phyloP scores from a whole-genome alignment of 1,284 basidiomycete genomes.

The Papiliotrema nemorosa region DNA sequence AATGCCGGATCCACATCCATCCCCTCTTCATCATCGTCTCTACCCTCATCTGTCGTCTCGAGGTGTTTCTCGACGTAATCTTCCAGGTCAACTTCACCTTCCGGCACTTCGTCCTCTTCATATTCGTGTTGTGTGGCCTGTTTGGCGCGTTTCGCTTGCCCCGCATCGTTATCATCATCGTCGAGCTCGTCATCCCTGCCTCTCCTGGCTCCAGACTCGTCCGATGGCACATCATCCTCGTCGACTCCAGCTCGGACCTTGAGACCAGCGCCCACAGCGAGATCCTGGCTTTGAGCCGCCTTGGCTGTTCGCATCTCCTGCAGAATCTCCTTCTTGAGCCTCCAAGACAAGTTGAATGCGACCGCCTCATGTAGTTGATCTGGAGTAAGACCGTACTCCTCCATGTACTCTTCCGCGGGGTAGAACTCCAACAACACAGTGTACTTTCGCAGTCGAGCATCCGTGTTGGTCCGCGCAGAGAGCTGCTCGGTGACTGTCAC shows the following conservation, averaged over 20 bases:
- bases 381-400: constrained; percentile 78
- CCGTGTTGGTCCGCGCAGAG: constrained; percentile 57
- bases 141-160: constrained; percentile 59
- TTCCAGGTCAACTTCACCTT: constrained; percentile 56
- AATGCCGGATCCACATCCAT: constrained; percentile 51
- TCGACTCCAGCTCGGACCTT: constrained; percentile 50
- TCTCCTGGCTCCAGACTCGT: constrained; percentile 47
- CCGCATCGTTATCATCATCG: constrained; percentile 73
- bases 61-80: constrained; percentile 65
- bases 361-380: constrained; percentile 72
- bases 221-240: constrained; percentile 50
- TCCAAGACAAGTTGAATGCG: constrained; percentile 72
- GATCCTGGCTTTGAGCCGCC: constrained; percentile 75
- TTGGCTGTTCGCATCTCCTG: constrained; percentile 82
- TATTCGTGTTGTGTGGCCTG: constrained; percentile 70
- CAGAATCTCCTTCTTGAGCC: constrained; percentile 80
- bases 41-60: constrained; percentile 42
- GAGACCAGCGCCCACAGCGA: constrained; percentile 78
- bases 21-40: constrained; percentile 46
- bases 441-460: constrained; percentile 71
- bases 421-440: constrained; percentile 81
- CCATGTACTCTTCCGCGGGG: constrained; percentile 75
- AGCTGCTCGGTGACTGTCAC: constrained; percentile 80
- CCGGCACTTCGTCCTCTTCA: constrained; percentile 58
- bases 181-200: constrained; percentile 55